Percentiles rank a stretch among this genome's conserved stretches.
Conservation (phyloP, 345 rosid genomes). For the Kandelia obovata region DNA sequence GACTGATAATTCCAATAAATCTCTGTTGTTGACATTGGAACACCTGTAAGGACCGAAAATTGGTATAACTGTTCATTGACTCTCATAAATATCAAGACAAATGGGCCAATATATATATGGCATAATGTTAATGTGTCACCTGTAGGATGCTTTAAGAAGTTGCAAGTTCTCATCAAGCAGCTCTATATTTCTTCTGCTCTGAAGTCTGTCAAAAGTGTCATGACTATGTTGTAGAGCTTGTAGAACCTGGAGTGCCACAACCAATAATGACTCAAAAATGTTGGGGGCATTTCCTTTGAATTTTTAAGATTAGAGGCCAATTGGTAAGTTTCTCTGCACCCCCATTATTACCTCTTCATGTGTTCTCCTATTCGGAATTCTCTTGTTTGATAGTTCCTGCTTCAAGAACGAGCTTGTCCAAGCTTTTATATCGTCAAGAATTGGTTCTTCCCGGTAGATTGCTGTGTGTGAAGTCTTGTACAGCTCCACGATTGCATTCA, state of each 20-base stretch:
- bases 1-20: constrained; percentile 9
- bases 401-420: constrained; percentile 14
- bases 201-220: constrained; percentile 19
- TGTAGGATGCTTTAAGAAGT: constrained; percentile 15
- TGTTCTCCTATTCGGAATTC: neutral
- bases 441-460: constrained; percentile 11
- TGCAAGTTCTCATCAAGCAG: constrained; percentile 1
- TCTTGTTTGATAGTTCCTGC: neutral
- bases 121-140: neutral
- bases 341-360: constrained; percentile 3
- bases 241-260: constrained; percentile 12
- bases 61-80: neutral
- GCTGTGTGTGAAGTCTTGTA: constrained; percentile 19
- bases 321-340: too few relatives aligned
- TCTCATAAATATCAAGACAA: neutral
- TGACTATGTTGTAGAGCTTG: constrained; percentile 12
- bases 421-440: constrained; percentile 11
- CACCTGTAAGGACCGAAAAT: neutral
- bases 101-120: neutral
- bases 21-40: neutral
- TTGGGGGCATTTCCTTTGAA: neutral
- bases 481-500: constrained; percentile 6
- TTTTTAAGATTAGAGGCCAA: neutral
- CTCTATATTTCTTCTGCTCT: constrained; percentile 14
- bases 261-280: neutral